phyloP scores from a whole-genome alignment of 768 basidiomycete genomes.

The Clathrus columnatus region DNA sequence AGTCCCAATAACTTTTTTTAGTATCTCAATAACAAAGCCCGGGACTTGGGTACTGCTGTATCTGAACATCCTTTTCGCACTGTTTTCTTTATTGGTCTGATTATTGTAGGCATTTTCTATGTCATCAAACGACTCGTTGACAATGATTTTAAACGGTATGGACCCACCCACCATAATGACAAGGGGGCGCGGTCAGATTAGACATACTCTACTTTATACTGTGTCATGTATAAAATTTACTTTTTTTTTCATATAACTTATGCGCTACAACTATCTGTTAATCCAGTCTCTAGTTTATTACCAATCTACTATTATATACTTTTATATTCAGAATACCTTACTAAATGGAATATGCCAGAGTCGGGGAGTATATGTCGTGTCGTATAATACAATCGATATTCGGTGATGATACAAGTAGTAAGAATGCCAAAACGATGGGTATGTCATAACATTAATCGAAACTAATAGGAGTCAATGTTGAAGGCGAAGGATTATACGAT shows the following conservation, averaged over 20 bases:
- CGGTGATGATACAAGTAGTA: neutral
- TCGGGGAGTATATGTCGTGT: neutral
- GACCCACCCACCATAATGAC: neutral
- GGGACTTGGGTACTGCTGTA: neutral
- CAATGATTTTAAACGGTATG: neutral
- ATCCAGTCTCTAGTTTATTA: neutral
- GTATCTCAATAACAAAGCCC: neutral
- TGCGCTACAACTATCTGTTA: neutral
- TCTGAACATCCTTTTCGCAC: conserved; percentile 1
- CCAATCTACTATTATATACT: neutral
- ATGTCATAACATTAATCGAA: neutral
- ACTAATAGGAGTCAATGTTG: neutral
- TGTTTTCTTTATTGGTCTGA: neutral
- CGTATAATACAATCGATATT: conserved; percentile 1
- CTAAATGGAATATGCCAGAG: neutral
- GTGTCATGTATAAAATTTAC: neutral
- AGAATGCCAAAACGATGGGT: neutral
- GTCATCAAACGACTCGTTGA: conserved; percentile 5
- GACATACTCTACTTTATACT: neutral
- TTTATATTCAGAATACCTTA: neutral
- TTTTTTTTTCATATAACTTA: neutral
- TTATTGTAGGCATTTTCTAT: neutral
- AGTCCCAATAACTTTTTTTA: neutral
- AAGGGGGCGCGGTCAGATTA: conserved; percentile 7
- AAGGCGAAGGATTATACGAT: neutral